Evolutionary conservation across 352 stramenopile genomes (phyloP), one percentile per base, ranked within the genome.

Genomic region (Pseudoperonospora humuli): DNA sequence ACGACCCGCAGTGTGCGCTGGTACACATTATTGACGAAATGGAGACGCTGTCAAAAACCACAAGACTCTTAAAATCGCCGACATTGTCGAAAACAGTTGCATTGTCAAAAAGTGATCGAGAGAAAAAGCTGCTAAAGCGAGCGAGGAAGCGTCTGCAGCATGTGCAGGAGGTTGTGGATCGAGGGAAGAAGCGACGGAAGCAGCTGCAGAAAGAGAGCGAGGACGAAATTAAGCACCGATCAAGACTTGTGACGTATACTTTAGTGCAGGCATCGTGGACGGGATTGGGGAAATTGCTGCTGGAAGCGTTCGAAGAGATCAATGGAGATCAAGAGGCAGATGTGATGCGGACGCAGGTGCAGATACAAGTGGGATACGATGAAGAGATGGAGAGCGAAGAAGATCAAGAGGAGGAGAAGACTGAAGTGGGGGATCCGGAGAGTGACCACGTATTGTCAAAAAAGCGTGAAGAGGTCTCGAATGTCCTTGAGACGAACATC

Each of bases 271-370:
- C 45, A 1, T 81, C 72, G 7, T 87, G 75, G 75, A 56, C 40
- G 26, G 62, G 28, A 15, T 42, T 87, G 2, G 75, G 75, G 1
- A 72, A 80, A 51, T 27, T 87, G 7, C 46, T 87, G 25, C 50
- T 87, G 13, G 59, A 82, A 50, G 69, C 70, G 1, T 84, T 77
- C 41, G 72, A 87, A 20, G 75, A 87, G 5, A 61, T 59, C 8
- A 64, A 59, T 19, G 65, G 51, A n/a, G 59, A 67, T 24, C 33
- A 47, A 18, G 33, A 49, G 0, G 43, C 34, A 11, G 27, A 61
- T 35, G 55, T 59, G 6, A 9, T 52, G 19, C 49, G 48, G 25
- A 56, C 50, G 3, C 29, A 32, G 7, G 43, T 73, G 18, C 26
- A 57, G n/a, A 72, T 81, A 23, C 42, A 45, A 1, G 39, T 55